Evolutionary conservation across 2,329 filamentous ascomycete species (phyloP).

Genomic region (Calycina herbarum): DNA sequence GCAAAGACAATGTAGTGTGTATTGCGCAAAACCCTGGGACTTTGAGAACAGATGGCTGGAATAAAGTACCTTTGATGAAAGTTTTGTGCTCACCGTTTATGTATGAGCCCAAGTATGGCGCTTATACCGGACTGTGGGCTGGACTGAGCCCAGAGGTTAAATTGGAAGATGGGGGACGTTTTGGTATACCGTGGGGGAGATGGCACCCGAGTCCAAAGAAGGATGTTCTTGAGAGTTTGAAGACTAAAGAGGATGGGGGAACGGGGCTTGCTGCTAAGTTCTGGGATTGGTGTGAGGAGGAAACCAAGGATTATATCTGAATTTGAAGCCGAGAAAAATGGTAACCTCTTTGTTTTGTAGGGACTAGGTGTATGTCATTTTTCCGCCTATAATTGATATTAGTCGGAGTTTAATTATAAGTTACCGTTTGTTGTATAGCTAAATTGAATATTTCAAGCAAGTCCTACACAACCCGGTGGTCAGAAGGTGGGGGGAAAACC

Average conservation of each 20-base stretch:
- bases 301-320: constrained; percentile 36
- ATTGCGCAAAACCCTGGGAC: constrained; percentile 27
- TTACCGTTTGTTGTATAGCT: too few species aligned
- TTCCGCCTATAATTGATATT: too few species aligned
- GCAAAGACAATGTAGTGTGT: constrained; percentile 23
- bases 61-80: too few species aligned
- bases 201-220: constrained; percentile 37
- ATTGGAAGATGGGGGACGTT: constrained; percentile 19
- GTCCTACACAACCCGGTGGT: too few species aligned
- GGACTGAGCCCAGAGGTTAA: constrained; percentile 23
- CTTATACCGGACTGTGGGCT: constrained; percentile 23
- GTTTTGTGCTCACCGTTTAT: not conserved
- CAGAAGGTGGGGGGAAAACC: too few species aligned
- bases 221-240: constrained; percentile 33
- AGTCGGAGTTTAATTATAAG: too few species aligned
- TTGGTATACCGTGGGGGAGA: constrained; percentile 46
- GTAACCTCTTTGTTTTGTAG: too few species aligned
- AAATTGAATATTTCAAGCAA: too few species aligned
- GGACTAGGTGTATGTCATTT: too few species aligned
- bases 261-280: constrained; percentile 28
- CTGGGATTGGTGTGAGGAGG: constrained; percentile 46
- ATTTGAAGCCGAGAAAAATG: too few species aligned
- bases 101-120: constrained; percentile 17
- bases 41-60: constrained; percentile 11
- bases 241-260: constrained; percentile 25